Base-by-base conservation (phyloP, 495 filamentous ascomycete genomes). In the Aspergillus steynii region DNA sequence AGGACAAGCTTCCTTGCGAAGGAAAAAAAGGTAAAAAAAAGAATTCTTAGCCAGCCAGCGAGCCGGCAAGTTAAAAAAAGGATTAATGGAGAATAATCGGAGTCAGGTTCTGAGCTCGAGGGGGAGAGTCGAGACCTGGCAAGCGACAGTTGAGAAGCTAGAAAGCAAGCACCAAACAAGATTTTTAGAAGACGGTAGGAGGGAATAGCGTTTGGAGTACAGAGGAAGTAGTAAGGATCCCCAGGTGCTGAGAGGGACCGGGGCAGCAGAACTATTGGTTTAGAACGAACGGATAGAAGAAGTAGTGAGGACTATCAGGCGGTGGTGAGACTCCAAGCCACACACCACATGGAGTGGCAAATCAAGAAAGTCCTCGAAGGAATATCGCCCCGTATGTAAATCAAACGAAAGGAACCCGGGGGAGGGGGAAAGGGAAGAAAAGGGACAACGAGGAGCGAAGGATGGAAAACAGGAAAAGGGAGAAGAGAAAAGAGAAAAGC, bases 291-390 rank as follows among this genome's bases (percentile, higher is more conserved):
- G 46, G 59, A 52, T 58, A 53, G 42, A 51, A 51, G 54, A 60
- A 51, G 61, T 58, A 46, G 55, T 57, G 59, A 34, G 31, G 15
- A 53, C 42, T 56, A 50, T 54, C 53, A 50, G 58, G 56, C 54
- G 55, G 58, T 64, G 65, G 66, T 56, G 60, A 65, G 61, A 50
- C 57, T 53, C 57, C 28, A 32, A 49, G 47, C 53, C 49, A 48
- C 56, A 62, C 55, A 55, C 59, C 59, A 64, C 62, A 60, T 58
- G 58, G 56, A 56, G 63, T 64, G 63, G 61, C 61, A 63, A 62
- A 65, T 52, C 48, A 53, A 45, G 34, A 51, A 27, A 59, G 26
- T 29, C 26, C 25, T 50, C 27, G n/a, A 34, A 7, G 31, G 31
- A 34, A 7, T 34, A 34, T 34, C 6, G 9, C 31, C 31, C 31